phyloP scores from a whole-genome alignment of 2,329 filamentous ascomycete genomes.

The Bimuria novae-zelandiae region DNA sequence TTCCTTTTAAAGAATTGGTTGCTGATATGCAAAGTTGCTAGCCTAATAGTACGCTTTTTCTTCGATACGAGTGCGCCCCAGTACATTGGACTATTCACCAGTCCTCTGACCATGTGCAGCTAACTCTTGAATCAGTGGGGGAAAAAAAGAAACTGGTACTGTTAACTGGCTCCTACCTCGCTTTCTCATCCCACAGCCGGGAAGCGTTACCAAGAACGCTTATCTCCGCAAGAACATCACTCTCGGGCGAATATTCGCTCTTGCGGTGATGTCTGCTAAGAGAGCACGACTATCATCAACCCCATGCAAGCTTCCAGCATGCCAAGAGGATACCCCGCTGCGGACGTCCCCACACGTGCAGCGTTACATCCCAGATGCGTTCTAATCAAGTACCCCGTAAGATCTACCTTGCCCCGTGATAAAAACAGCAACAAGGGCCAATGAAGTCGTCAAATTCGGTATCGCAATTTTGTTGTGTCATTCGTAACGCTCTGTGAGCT shows the following conservation, averaged over 20 bases:
- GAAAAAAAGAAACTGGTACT: background rate
- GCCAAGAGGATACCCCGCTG: conserved; percentile 21
- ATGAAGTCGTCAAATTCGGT: background rate
- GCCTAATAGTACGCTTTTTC: background rate
- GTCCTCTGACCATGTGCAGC: too few species aligned
- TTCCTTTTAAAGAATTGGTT: background rate
- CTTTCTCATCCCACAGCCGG: background rate
- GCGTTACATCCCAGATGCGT: too few species aligned
- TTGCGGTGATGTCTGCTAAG: conserved; percentile 19
- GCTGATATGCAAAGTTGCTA: background rate
- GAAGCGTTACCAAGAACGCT: conserved; percentile 3
- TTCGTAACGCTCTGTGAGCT: background rate
- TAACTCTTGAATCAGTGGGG: too few species aligned
- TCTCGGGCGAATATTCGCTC: too few species aligned
- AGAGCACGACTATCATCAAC: conserved; percentile 9
- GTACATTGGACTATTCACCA: too few species aligned
- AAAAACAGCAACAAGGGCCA: background rate
- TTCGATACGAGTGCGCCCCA: too few species aligned
- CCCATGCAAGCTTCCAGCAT: too few species aligned
- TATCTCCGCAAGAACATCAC: conserved; percentile 9
- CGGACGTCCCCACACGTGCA: too few species aligned
- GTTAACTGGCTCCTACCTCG: background rate
- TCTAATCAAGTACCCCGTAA: background rate
- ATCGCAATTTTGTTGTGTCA: background rate
- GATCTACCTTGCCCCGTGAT: background rate